Base-by-base conservation (phyloP, 2,329 filamentous ascomycete species). In the Cyclaneusma minus region DNA sequence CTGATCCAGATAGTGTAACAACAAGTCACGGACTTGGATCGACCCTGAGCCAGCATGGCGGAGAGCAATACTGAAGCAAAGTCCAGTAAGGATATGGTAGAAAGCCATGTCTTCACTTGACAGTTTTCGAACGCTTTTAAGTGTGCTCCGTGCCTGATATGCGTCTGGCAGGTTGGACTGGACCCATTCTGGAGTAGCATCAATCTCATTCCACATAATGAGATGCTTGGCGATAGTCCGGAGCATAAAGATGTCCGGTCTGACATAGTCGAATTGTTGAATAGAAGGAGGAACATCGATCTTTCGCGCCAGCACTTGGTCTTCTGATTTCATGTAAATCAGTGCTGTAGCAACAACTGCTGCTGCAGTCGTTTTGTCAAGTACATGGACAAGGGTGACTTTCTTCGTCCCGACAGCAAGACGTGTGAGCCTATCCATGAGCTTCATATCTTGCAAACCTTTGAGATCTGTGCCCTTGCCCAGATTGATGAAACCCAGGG, bases 251-350 rank as follows among this genome's bases (percentile, higher is more conserved):
- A 94, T 74, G 45, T 98, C 89, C 0, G 89, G 89, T 3, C 89
- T 73, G 11, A 95, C 77, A 45, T 95, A 94, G 47, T 95, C 89
- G 47, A 93, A 95, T 39, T 95, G 85, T 17, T 89, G 64, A 14
- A 80, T 57, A 0, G 89, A 91, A 37, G 92, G 79, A 1, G 91
- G 91, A 1, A 95, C 74, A 47, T 95, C 83, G 27, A 98, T 76
- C 56, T 94, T 95, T 29, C 76, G 71, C 3, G 89, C 89, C 12
- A 98, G 68, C 10, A 80, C 72, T 32, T 70, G 65, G 45, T 98
- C 82, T 36, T 91, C 82, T 0, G 87, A 89, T 52, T 95, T 95
- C 82, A 98, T 89, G 50, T 87, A 98, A 16, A 98, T 87, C 28
- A 98, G 64, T 2, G 84, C 71, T 31, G 94, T 64, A 1, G 89